A percentile compares a stretch with the other conserved stretches of the same genome.
These are phyloP conservation scores for Plenodomus tracheiphilus DNA, from an alignment of 2,329 filamentous ascomycete species.

Conservation along the genomic window DNA sequence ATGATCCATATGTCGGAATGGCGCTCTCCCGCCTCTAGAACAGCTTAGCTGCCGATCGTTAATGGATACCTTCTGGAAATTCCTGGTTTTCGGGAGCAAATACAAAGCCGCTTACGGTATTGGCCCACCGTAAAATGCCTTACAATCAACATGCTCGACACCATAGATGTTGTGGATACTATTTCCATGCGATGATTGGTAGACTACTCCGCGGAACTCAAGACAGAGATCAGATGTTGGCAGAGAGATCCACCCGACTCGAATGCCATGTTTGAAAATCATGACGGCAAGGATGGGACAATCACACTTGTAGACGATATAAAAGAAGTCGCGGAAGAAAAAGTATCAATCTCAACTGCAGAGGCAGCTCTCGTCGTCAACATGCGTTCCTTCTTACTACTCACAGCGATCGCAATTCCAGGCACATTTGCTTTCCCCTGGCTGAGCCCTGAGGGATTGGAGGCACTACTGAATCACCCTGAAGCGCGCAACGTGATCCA, in stretches of 20 bases:
- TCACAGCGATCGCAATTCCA: conserved; percentile 8
- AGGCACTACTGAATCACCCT: conserved; percentile 18
- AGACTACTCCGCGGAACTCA: not conserved
- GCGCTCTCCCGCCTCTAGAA: conserved; percentile 5
- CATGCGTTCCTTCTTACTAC: conserved; percentile 11
- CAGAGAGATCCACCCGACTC: no score
- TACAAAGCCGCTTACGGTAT: no score
- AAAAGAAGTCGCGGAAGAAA: not conserved
- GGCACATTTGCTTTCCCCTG: conserved; percentile 18
- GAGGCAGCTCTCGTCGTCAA: no score
- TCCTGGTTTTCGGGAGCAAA: no score
- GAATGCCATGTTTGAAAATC: no score
- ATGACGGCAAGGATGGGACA: no score
- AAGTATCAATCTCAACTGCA: no score
- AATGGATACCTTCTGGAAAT: not conserved
- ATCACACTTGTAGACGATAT: not conserved
- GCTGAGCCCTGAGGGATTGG: conserved; percentile 17
- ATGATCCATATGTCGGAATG: not conserved
- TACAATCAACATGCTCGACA: no score
- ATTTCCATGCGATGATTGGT: no score
- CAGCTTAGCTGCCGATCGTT: conserved; percentile 1
- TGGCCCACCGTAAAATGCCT: no score
- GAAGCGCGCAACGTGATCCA: conserved; percentile 15
- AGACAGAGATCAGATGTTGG: not conserved
- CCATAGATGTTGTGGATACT: no score